Base-by-base conservation (phyloP, 2,329 filamentous ascomycete species). In the Rutstroemia sp. region DNA sequence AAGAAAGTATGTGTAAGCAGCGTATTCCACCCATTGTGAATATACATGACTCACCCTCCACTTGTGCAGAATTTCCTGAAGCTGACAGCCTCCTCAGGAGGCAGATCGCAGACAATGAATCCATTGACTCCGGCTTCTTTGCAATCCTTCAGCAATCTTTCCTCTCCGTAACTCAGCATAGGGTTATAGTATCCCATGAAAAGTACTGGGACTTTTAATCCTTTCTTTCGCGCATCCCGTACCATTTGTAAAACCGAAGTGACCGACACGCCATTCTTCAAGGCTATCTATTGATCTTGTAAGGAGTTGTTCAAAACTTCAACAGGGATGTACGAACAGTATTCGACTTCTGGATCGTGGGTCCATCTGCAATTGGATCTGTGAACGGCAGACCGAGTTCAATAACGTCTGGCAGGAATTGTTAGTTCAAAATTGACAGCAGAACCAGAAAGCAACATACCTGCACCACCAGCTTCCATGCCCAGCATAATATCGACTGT, bases 111-210 rank as follows among this genome's bases (percentile, higher is more conserved):
- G 69, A 97, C 86, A 67, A 99, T 96, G 75, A 97, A 97, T 58
- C 94, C 92, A 73, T 96, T 96, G 70, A 95, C 84, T 25, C 92
- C 90, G 2, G 89, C 88, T 54, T 83, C 82, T 70, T 87, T 86
- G 71, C 90, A 89, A 72, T 97, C 92, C 65, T 83, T 80, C 54
- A 99, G 77, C 72, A 97, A 84, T 59, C 80, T 82, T 75, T 96
- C 91, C 75, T 99, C 94, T 54, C 94, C 94, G 70, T 97, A 99
- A 67, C 87, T 89, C 60, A 97, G 78, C 60, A 97, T 79, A 1
- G 94, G 94, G 76, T 99, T 99, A 76, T 96, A 99, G 81, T 99
- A 99, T 67, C 94, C 94, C 94, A 99, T 99, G 63, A 99, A 81
- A 69, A 99, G 75, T 44, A 99, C 82, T 0, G 94, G 94, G 0